Evolutionary conservation across 1,284 basidiomycete species (phyloP).

Genomic region (Cutaneotrichosporon cyanovorans): DNA sequence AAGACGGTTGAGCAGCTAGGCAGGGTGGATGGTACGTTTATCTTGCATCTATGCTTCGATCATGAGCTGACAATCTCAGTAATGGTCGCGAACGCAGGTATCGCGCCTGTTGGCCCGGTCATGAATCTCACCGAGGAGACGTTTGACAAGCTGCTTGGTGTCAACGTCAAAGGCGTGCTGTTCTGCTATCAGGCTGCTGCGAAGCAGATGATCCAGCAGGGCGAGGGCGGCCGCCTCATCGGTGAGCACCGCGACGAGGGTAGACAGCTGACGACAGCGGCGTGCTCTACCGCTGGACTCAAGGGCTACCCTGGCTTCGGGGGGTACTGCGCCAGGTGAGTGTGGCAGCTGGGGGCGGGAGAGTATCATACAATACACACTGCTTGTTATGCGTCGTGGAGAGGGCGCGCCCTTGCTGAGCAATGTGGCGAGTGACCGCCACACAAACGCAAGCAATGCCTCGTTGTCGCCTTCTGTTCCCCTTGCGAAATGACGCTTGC

Average conservation of each 20-base stretch:
- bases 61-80: constrained; percentile 4
- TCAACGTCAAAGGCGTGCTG: constrained; percentile 44
- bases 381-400: no score
- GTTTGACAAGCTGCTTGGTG: constrained; percentile 32
- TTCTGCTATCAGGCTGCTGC: constrained; percentile 48
- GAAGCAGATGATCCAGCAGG: constrained; percentile 49
- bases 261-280: constrained; percentile 2
- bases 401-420: no score
- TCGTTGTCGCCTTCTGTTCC: no score
- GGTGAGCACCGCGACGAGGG: constrained; percentile 9
- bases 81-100: constrained; percentile 49
- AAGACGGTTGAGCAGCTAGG: constrained; percentile 39
- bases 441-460: no score
- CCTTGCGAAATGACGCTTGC: no score
- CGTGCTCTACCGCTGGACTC: constrained; percentile 10
- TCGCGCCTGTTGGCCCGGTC: constrained; percentile 38
- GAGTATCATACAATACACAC: no score
- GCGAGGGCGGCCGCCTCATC: constrained; percentile 46
- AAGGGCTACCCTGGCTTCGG: constrained; percentile 10
- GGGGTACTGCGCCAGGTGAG: constrained; percentile 27
- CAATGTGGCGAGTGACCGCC: no score
- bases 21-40: constrained; percentile 28
- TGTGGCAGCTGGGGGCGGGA: no score
- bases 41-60: neutral
- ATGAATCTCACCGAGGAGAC: constrained; percentile 39